phyloP scores from a whole-genome alignment of 2,329 filamentous ascomycete species.

The Aspergillus calidoustus region DNA sequence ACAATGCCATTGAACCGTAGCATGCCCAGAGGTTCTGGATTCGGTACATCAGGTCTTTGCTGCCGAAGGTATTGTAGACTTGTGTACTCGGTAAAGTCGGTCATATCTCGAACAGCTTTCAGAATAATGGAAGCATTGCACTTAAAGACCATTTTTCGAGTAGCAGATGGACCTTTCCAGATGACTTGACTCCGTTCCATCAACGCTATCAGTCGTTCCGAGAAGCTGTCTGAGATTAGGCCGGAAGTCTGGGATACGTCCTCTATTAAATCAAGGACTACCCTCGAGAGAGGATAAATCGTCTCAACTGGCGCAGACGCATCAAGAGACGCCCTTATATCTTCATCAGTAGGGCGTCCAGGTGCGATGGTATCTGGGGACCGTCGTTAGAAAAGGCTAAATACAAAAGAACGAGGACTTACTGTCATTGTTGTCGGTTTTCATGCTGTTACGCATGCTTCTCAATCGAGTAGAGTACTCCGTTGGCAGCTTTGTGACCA shows the following conservation, averaged over 20 bases:
- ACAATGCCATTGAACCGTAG: constrained; percentile 23
- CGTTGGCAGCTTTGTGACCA: constrained; percentile 20
- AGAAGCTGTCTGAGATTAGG: constrained; percentile 13
- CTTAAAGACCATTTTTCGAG: constrained; percentile 29
- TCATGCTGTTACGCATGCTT: constrained; percentile 19
- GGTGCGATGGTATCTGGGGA: constrained; percentile 5
- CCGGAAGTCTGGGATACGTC: constrained; percentile 9
- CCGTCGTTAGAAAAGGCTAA: constrained; percentile 15
- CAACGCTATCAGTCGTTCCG: constrained; percentile 19
- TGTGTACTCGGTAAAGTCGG: constrained; percentile 33
- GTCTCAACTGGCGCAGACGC: constrained; percentile 20
- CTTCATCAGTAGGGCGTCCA: constrained; percentile 18
- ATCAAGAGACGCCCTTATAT: constrained; percentile 24
- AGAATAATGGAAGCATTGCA: constrained; percentile 24
- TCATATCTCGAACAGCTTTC: constrained; percentile 26
- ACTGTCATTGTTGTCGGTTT: constrained; percentile 13
- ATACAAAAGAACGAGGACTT: not conserved
- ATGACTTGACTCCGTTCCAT: constrained; percentile 26
- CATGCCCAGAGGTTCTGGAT: constrained; percentile 26
- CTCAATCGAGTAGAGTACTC: constrained; percentile 26
- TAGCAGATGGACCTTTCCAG: constrained; percentile 28
- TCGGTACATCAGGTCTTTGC: constrained; percentile 25
- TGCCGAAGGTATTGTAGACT: constrained; percentile 30
- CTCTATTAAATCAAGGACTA: constrained; percentile 21
- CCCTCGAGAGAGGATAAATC: constrained; percentile 23